Evolutionary conservation across 257 asterid species (phyloP).

Genomic region (Asclepias syriaca): DNA sequence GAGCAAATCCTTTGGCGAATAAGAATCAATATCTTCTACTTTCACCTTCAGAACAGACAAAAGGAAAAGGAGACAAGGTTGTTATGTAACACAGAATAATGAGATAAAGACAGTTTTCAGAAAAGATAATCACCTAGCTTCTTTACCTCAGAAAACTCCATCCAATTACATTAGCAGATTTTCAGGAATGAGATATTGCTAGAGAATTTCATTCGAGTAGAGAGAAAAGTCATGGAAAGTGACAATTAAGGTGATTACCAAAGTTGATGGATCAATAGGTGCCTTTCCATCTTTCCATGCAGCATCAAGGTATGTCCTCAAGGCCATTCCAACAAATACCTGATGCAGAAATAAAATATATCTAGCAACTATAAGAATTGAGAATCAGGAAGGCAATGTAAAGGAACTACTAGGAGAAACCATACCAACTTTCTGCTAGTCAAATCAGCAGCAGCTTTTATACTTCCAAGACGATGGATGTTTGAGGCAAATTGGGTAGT

Average conservation of each 20-base stretch:
- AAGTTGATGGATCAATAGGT: slow-evolving; percentile 96
- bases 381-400: slow-evolving; percentile 1
- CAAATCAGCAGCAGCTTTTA: slow-evolving; percentile 98
- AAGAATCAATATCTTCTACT: slow-evolving; percentile 94
- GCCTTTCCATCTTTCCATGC: slow-evolving; percentile 99
- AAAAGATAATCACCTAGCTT: not conserved
- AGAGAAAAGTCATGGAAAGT: not conserved
- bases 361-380: not conserved
- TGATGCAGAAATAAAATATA: slow-evolving; percentile 25
- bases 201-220: not conserved
- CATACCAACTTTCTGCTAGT: slow-evolving; percentile 95
- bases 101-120: not conserved
- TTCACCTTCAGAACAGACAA: slow-evolving; percentile 51
- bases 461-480: slow-evolving; percentile 96
- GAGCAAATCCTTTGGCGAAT: slow-evolving; percentile 92
- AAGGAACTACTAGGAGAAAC: slow-evolving; percentile 16
- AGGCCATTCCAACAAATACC: slow-evolving; percentile 99
- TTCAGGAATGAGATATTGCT: not conserved
- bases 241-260: slow-evolving; percentile 50
- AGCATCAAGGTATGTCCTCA: slow-evolving; percentile 98
- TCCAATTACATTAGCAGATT: not conserved
- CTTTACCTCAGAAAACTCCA: not conserved
- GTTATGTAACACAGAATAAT: not conserved
- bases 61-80: not conserved
- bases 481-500: slow-evolving; percentile 98